Base-by-base conservation (phyloP, 768 basidiomycete species). In the Asterophora parasitica region DNA sequence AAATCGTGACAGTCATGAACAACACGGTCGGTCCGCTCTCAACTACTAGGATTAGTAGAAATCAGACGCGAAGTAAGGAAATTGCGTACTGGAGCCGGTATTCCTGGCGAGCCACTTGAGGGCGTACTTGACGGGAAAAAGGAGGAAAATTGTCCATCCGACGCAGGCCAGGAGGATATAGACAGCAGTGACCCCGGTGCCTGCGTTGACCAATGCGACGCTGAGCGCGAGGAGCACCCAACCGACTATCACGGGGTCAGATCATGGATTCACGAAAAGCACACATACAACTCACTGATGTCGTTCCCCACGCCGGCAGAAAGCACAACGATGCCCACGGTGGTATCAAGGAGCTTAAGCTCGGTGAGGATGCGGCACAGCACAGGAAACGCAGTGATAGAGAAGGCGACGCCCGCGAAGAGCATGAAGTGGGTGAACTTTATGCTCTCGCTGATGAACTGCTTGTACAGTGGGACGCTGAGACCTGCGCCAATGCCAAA, bases 291-390 rank as follows among this genome's bases (percentile, higher is more conserved):
- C 67, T 33, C 43, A 75, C 74, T 69, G 52, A 92, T 85, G 63
- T 90, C 88, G 59, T 89, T 87, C 5, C 85, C 91, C 3, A 98
- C 90, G 8, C 94, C 95, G 0, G 94, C 92, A 2, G 89, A 89
- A 16, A 99, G 78, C 1, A 93, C 93, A 19, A 96, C 83, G 50
- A 96, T 84, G 4, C 94, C 96, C 31, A 99, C 91, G 0, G 82
- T 84, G 0, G 92, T 96, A 50, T 93, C 88, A 51, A 98, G 75
- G 1, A 99, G 72, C 65, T 93, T 92, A 46, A 95, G 79, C 61
- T 96, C 93, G 1, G 87, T 88, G 37, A 97, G 72, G 65, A 96
- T 88, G 52, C 93, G 77, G 64, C 88, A 91, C 6, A 92, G 72
- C 1, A 92, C 85, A 0, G 91, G 89, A 53, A 92, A 89, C 0